phyloP scores from a whole-genome alignment of 768 basidiomycete genomes.

The Polyporus arcularius region DNA sequence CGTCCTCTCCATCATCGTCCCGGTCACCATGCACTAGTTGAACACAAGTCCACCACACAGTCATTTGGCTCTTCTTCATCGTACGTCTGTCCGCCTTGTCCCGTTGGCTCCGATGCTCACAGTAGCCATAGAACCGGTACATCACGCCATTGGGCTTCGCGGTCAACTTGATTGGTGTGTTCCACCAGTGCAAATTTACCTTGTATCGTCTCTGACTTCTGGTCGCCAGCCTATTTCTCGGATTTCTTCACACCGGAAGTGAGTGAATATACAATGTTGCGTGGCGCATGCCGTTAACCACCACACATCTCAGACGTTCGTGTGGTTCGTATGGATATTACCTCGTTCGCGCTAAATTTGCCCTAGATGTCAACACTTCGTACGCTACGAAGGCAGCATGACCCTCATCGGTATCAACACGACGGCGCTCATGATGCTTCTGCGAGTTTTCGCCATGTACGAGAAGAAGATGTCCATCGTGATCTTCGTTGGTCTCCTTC shows the following conservation, averaged over 20 bases:
- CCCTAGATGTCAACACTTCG: constrained; percentile 30
- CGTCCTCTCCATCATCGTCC: constrained; percentile 20
- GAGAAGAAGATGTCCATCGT: constrained; percentile 24
- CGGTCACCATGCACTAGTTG: no score
- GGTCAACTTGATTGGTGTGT: constrained; percentile 44
- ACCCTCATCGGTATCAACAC: constrained; percentile 53
- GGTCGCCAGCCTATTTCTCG: constrained; percentile 25
- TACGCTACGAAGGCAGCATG: constrained; percentile 41
- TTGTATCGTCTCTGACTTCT: not conserved
- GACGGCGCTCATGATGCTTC: constrained; percentile 59
- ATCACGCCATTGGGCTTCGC: constrained; percentile 64
- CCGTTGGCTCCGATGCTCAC: not conserved
- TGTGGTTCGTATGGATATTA: not conserved
- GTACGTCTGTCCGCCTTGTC: constrained; percentile 24
- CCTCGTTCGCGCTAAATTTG: not conserved
- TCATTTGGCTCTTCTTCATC: constrained; percentile 38
- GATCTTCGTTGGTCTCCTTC: constrained; percentile 33
- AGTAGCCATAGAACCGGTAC: constrained; percentile 54
- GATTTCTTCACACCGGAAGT: constrained; percentile 21
- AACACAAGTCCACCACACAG: constrained; percentile 19
- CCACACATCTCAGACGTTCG: not conserved
- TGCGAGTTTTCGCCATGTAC: constrained; percentile 43
- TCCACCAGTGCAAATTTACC: not conserved
- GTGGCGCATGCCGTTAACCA: no score
- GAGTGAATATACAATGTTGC: not conserved